Evolutionary conservation across 306 rosid genomes (phyloP).

Genomic region (Spatholobus suberectus): DNA sequence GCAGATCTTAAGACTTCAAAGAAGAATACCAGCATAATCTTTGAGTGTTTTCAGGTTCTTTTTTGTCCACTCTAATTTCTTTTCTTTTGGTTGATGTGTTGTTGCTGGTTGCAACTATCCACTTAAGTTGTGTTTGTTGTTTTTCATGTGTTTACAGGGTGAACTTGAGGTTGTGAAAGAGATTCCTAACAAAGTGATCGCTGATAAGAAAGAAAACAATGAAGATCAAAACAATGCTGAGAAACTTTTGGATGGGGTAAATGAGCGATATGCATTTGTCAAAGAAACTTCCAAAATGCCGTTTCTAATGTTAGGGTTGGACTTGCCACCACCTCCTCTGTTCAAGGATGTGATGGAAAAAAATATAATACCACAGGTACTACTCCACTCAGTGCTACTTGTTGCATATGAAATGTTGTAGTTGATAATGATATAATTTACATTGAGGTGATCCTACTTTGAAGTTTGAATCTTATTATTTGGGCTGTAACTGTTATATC

Average conservation of each 20-base stretch:
- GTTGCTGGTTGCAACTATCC: constrained; percentile 34
- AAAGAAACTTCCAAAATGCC: constrained; percentile 83
- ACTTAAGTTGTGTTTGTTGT: constrained; percentile 18
- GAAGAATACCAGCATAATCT: constrained; percentile 83
- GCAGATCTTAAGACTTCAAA: constrained; percentile 79
- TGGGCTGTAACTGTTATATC: constrained; percentile 19
- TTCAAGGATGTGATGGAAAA: constrained; percentile 99
- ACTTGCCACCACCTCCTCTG: constrained; percentile 98
- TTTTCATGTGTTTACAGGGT: constrained; percentile 61
- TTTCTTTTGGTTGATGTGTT: constrained; percentile 32
- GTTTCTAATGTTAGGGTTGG: constrained; percentile 95
- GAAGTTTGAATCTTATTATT: constrained; percentile 22
- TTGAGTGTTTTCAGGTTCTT: constrained; percentile 89
- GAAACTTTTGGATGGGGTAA: constrained; percentile 57
- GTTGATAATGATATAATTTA: neutral
- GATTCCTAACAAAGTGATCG: constrained; percentile 63
- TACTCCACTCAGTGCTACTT: constrained; percentile 2
- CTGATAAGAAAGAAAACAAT: constrained; percentile 66
- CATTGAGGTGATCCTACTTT: neutral
- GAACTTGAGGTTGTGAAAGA: constrained; percentile 96
- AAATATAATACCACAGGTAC: constrained; percentile 97
- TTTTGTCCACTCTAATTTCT: constrained; percentile 14
- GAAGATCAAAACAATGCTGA: constrained; percentile 48
- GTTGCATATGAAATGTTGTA: constrained; percentile 24
- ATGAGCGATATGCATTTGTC: constrained; percentile 48